Evolutionary conservation across 1,284 basidiomycete species (phyloP).

Genomic region (Grifola frondosa): DNA sequence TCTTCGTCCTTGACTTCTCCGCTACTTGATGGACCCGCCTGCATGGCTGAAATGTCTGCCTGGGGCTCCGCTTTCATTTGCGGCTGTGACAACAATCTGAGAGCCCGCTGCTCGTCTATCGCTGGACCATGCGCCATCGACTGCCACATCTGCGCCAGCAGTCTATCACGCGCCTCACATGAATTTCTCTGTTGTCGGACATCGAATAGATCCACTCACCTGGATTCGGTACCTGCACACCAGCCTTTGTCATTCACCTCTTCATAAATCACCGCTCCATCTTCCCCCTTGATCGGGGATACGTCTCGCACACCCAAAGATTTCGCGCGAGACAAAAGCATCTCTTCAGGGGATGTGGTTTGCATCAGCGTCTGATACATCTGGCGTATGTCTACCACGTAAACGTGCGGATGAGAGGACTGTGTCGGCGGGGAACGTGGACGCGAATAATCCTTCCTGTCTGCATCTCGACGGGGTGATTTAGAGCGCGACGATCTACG

Average conservation of each 20-base stretch:
- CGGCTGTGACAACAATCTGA: constrained; percentile 9
- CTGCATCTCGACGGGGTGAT: constrained; percentile 22
- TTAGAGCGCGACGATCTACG: constrained; percentile 19
- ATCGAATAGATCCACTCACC: constrained; percentile 21
- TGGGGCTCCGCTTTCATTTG: constrained; percentile 6
- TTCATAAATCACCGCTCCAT: constrained; percentile 12
- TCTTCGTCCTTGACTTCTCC: not conserved
- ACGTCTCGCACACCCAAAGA: constrained; percentile 17
- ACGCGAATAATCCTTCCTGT: constrained; percentile 6
- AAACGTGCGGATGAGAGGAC: constrained; percentile 15
- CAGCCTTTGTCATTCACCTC: constrained; percentile 18
- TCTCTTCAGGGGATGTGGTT: constrained; percentile 7
- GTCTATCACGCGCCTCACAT: constrained; percentile 11
- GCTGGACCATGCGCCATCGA: constrained; percentile 26
- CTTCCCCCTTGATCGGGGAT: constrained; percentile 10
- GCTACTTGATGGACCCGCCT: no score
- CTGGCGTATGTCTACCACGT: constrained; percentile 32
- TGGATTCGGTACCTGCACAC: constrained; percentile 38
- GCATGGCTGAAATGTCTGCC: no score
- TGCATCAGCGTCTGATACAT: constrained; percentile 28
- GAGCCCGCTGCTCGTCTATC: constrained; percentile 28
- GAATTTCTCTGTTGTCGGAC: not conserved
- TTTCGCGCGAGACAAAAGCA: constrained; percentile 14
- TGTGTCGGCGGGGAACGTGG: constrained; percentile 17
- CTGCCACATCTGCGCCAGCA: constrained; percentile 28